phyloP scores from a whole-genome alignment of 805 yeast genomes.

The Zygoascus biomembranicola region DNA sequence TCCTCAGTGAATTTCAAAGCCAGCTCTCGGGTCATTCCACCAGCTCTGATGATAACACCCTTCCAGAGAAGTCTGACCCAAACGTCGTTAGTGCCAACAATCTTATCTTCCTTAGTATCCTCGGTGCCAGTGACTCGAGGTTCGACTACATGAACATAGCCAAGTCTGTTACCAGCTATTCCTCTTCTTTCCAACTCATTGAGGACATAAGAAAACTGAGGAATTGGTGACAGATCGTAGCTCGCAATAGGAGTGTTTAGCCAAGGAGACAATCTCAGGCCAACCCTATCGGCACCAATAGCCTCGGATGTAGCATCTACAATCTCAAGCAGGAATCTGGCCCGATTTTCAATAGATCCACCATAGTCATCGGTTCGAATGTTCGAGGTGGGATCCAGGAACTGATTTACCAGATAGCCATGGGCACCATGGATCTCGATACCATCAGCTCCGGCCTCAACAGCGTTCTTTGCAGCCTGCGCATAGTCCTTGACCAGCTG shows the following conservation, averaged over 20 bases:
- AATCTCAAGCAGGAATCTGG: slow-evolving; percentile 43
- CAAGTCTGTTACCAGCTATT: slow-evolving; percentile 27
- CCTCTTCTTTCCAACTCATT: slow-evolving; percentile 35
- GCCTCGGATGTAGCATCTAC: slow-evolving; percentile 43
- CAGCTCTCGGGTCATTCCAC: slow-evolving; percentile 3
- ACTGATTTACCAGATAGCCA: slow-evolving; percentile 46
- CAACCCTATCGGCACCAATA: slow-evolving; percentile 44
- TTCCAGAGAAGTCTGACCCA: slow-evolving; percentile 16
- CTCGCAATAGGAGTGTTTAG: slow-evolving; percentile 22
- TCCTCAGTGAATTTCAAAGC: slow-evolving; percentile 2
- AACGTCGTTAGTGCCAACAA: slow-evolving; percentile 4
- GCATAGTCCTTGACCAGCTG: background rate
- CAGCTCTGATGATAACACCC: slow-evolving; percentile 9
- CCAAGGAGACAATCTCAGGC: slow-evolving; percentile 33
- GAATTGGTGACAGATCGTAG: slow-evolving; percentile 28
- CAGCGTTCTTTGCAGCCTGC: slow-evolving; percentile 32
- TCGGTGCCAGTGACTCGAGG: slow-evolving; percentile 24
- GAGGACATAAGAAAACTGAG: slow-evolving; percentile 33
- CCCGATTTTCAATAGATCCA: slow-evolving; percentile 52
- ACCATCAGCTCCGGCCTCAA: slow-evolving; percentile 51
- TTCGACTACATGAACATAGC: slow-evolving; percentile 33
- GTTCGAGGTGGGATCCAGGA: slow-evolving; percentile 39
- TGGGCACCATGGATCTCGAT: slow-evolving; percentile 61
- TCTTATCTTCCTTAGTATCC: slow-evolving; percentile 4
- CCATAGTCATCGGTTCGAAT: slow-evolving; percentile 55